Base-by-base conservation (phyloP, 2,329 filamentous ascomycete genomes). In the Zasmidium angulare region DNA sequence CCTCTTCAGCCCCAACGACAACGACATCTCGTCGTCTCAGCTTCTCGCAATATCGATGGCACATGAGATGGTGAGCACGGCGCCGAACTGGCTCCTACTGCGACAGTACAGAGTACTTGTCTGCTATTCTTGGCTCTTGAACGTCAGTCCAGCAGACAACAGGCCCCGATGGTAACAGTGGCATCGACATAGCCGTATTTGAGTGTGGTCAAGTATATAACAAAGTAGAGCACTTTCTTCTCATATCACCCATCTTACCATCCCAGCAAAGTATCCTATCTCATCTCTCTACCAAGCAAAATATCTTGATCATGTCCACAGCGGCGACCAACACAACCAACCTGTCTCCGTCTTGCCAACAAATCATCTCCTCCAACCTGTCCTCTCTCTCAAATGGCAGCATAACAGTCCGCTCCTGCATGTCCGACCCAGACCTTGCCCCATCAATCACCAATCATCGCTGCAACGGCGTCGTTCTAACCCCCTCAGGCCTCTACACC, bases 381-480 rank as follows among this genome's bases (percentile, higher is more conserved):
- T 48, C 53, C 43, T 55, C 56, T 14, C 57, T 58, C 36, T 29
- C 55, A 43, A 23, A 53, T 3, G 56, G 56, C 3, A 48, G 53
- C 4, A 50, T 72, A 29, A 59, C 66, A 6, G 64, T 72, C 43
- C 59, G 56, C 14, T 66, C 64, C 11, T 68, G 69, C 40, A 58
- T 68, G 17, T 63, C 60, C 48, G 55, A 64, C 31, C 60, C 63
- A 2, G 53, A 57, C 14, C 51, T 72, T n/a, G 59, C 57, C 24
- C 56, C 66, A 2, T 55, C 63, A 17, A 64, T 72, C 17, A 59
- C 29, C 17, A 68, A 71, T 3, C 74, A 76, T 63, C 65, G 67
- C 22, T 71, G 74, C 56, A 76, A 75, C 50, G 66, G 67, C 22
- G 62, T 65, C 36, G 62, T 65, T 1, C 66, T 76, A 9, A 70